phyloP scores from a whole-genome alignment of 257 asterid genomes.

The Phtheirospermum japonicum region DNA sequence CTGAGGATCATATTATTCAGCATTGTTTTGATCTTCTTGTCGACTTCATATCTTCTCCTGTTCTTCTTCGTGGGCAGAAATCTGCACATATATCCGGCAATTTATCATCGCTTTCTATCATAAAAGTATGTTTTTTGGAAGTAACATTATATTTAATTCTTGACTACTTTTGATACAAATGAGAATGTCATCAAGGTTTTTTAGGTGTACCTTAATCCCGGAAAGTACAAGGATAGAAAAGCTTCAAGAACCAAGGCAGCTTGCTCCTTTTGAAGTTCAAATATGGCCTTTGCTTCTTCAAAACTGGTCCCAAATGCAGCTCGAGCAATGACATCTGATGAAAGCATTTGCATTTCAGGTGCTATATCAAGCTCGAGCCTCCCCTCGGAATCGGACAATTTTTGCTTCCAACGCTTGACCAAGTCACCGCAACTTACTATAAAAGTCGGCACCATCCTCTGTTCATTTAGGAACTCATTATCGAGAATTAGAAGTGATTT shows the following conservation, averaged over 20 bases:
- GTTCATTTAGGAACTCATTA: no score
- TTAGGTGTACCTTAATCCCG: conserved; percentile 29
- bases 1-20: conserved; percentile 12
- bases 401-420: conserved; percentile 23
- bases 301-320: conserved; percentile 24
- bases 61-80: conserved; percentile 35
- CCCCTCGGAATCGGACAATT: not conserved
- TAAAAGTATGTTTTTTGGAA: no score
- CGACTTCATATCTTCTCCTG: conserved; percentile 29
- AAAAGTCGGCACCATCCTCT: conserved; percentile 30
- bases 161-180: no score
- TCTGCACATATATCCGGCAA: conserved; percentile 19
- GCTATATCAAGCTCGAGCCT: conserved; percentile 25
- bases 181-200: no score
- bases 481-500: no score
- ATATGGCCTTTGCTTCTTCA: conserved; percentile 22
- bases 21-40: conserved; percentile 25
- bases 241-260: conserved; percentile 28
- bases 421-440: conserved; percentile 22
- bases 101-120: no score
- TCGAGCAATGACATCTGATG: conserved; percentile 27
- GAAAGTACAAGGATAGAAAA: conserved; percentile 17
- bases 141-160: no score
- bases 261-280: conserved; percentile 28
- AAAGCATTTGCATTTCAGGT: conserved; percentile 20